These are phyloP conservation scores for Asterochloris sp. DNA, from an alignment of 139 green algal species.

Conservation along the genomic window DNA sequence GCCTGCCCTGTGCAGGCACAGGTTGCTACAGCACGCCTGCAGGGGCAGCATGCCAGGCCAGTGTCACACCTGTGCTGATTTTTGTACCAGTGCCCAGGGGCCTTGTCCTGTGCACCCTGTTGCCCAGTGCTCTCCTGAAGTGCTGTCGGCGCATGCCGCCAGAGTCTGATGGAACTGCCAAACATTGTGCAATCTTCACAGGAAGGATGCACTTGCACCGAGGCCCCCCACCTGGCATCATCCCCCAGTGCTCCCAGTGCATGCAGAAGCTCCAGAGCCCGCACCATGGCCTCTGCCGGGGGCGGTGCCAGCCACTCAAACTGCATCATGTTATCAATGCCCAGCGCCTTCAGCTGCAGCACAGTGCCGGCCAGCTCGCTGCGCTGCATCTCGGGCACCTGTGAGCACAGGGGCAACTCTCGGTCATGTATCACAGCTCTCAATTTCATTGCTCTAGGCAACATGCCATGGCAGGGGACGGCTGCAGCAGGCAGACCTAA, in stretches of 20 bases:
- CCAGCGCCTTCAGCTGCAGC: slow-evolving; percentile 84
- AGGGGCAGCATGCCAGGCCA: too few relatives aligned
- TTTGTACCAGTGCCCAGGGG: too few relatives aligned
- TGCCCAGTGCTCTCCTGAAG: neutral
- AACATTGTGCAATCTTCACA: too few relatives aligned
- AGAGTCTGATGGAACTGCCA: too few relatives aligned
- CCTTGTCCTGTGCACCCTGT: too few relatives aligned
- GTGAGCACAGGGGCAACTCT: neutral
- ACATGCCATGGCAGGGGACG: neutral
- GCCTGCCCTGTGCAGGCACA: too few relatives aligned
- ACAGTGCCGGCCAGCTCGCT: slow-evolving; percentile 66
- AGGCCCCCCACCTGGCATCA: slow-evolving; percentile 51
- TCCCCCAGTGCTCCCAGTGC: slow-evolving; percentile 83
- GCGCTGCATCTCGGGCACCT: slow-evolving; percentile 77
- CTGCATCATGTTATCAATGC: slow-evolving; percentile 83
- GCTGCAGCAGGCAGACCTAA: neutral
- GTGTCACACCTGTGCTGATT: too few relatives aligned
- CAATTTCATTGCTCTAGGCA: neutral
- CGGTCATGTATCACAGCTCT: neutral
- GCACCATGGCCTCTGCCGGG: slow-evolving; percentile 74
- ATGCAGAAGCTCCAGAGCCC: slow-evolving; percentile 84
- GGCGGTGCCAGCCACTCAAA: slow-evolving; percentile 94
- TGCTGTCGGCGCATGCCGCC: too few relatives aligned
- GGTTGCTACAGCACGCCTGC: too few relatives aligned
- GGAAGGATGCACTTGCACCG: too few relatives aligned